Evolutionary conservation across 139 green algal species (phyloP).

Genomic region (Auxenochlorella protothecoides): DNA sequence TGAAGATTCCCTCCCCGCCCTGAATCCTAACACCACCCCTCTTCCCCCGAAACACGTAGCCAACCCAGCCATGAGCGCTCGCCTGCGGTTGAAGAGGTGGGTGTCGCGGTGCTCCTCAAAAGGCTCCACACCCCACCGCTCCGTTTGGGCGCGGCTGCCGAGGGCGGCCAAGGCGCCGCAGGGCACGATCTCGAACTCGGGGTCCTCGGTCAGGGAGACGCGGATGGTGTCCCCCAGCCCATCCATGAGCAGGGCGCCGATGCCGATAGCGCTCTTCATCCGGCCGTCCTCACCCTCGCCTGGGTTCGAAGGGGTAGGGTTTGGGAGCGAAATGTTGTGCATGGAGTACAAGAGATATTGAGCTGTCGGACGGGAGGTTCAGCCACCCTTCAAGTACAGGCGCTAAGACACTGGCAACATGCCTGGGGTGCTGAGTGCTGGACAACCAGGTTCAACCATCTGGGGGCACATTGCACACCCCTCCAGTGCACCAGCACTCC

Average conservation of each 20-base stretch:
- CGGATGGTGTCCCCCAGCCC: slow-evolving; percentile 97
- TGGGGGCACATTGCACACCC: no score
- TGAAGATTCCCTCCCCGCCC: no score
- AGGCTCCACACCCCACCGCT: slow-evolving; percentile 50
- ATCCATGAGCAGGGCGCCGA: slow-evolving; percentile 94
- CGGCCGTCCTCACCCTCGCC: slow-evolving; percentile 95
- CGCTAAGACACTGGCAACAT: no score
- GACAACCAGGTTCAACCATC: no score
- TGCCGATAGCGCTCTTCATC: slow-evolving; percentile 98
- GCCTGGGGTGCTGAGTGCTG: no score
- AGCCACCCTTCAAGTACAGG: no score
- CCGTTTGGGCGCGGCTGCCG: slow-evolving; percentile 43
- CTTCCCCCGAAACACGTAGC: no score
- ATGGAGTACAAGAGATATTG: not conserved
- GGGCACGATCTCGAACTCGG: slow-evolving; percentile 93
- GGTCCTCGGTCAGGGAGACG: slow-evolving; percentile 90
- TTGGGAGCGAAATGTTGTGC: not conserved
- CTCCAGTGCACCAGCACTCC: not conserved
- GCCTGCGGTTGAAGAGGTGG: slow-evolving; percentile 63
- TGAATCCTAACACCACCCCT: no score
- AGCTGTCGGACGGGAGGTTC: not conserved
- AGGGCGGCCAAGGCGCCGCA: slow-evolving; percentile 75
- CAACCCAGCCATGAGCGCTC: no score
- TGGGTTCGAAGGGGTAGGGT: slow-evolving; percentile 33
- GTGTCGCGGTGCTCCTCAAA: slow-evolving; percentile 88